These are phyloP conservation scores for Cardamine occulta DNA, from an alignment of 345 rosid genomes.

Conservation along the genomic window DNA sequence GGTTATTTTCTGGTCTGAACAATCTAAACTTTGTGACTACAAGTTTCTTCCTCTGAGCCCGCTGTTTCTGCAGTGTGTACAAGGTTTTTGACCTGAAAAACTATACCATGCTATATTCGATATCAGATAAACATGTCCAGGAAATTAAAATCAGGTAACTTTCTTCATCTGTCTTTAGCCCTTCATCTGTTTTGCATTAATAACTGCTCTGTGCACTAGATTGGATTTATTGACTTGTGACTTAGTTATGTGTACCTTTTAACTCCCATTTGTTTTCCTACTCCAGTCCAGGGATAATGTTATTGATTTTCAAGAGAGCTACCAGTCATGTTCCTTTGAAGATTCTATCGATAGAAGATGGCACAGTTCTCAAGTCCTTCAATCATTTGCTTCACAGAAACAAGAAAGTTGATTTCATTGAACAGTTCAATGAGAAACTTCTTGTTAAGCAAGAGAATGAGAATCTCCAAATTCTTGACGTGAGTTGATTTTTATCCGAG, in stretches of 20 bases:
- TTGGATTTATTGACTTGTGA: constrained; percentile 1
- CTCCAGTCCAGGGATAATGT: constrained; percentile 93
- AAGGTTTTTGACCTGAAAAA: constrained; percentile 96
- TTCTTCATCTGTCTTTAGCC: background rate
- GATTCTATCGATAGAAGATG: constrained; percentile 96
- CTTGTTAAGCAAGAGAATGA: constrained; percentile 98
- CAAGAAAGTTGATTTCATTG: constrained; percentile 98
- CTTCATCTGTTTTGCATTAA: constrained; percentile 15
- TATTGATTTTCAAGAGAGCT: constrained; percentile 84
- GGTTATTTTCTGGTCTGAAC: constrained; percentile 49
- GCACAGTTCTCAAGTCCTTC: constrained; percentile 89
- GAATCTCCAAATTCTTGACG: constrained; percentile 98
- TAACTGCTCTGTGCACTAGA: background rate
- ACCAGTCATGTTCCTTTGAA: constrained; percentile 78
- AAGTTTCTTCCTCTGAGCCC: constrained; percentile 28
- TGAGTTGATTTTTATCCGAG: constrained; percentile 44
- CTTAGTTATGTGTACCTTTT: background rate
- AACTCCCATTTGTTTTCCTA: background rate
- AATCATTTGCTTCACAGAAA: constrained; percentile 89
- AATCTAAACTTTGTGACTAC: constrained; percentile 2
- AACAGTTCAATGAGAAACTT: constrained; percentile 97
- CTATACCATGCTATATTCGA: constrained; percentile 88
- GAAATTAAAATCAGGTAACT: constrained; percentile 95
- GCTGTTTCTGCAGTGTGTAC: constrained; percentile 65
- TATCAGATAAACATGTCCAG: constrained; percentile 85